Base-by-base conservation (phyloP, 345 rosid species). In the Sonneratia caseolaris region DNA sequence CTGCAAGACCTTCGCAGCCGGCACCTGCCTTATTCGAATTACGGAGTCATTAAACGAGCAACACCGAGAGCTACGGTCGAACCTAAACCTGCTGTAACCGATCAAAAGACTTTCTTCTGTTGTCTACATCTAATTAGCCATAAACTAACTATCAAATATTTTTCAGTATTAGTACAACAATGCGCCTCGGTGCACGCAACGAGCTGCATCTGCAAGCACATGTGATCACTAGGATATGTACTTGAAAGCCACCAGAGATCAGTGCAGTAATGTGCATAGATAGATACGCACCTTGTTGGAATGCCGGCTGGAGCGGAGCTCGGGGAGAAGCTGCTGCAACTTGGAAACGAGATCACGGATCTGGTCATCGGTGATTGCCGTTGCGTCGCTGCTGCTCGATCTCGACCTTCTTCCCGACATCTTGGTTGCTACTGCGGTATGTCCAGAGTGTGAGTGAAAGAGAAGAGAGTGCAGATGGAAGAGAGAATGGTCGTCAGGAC, bases 1-100 rank as follows among this genome's bases (percentile, higher is more conserved):
- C 70, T 91, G 97, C 69, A 94, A 83, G 59, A 94, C 97, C 80
- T 84, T 94, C 3, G 99, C 85, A 61, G 96, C 95, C 68, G 99
- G 90, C 71, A 82, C 96, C 98, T 94, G 73, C 68, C 18, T 40
- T 10, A 21, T 22, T 19, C 51, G 3, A 53, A 22, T 14, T 53
- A 53, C 1, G 1, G n/a, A 13, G 1, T n/a, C 59, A 37, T 48
- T n/a, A 47, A 37, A 27, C n/a, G n/a, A 18, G 22, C n/a, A 22
- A 0, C 12, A 57, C 18, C 7, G 4, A n/a, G 7, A 24, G 1
- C 5, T 9, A 24, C 11, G 3, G 49, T 10, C 49, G 13, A 14
- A 45, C 13, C 9, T 45, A 1, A 14, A 45, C 8, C 49, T 45
- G 9, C 49, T 45, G 32, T 27, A 27, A 27, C 32, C 32, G 32